These are phyloP conservation scores for Pinus taeda DNA, from an alignment of 75 land plant genomes.

Conservation along the genomic window DNA sequence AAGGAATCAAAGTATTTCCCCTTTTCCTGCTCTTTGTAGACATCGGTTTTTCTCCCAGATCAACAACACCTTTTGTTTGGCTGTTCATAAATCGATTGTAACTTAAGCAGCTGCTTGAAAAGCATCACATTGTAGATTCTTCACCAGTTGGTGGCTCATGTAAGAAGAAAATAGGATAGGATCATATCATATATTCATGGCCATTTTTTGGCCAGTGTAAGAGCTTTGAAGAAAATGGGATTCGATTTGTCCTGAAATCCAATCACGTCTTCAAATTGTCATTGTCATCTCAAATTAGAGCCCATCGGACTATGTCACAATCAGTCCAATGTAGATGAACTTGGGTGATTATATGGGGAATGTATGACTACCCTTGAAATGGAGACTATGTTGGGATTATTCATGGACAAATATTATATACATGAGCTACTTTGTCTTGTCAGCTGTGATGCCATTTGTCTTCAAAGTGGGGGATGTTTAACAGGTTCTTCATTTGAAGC, in stretches of 20 bases:
- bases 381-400: too few species aligned
- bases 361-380: too few species aligned
- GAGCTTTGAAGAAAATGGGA: background rate
- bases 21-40: background rate
- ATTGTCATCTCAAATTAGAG: background rate
- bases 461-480: too few species aligned
- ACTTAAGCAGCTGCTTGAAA: background rate
- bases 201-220: background rate
- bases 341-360: background rate
- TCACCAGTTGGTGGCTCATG: background rate
- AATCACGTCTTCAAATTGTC: background rate
- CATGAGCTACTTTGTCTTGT: too few species aligned
- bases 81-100: background rate
- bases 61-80: background rate
- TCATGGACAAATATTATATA: too few species aligned
- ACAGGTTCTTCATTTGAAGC: too few species aligned
- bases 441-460: too few species aligned
- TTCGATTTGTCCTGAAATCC: background rate
- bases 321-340: background rate
- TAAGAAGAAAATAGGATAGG: too few species aligned
- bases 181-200: constrained; percentile 1
- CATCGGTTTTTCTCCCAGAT: background rate
- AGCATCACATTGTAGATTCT: background rate
- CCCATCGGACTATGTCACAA: background rate
- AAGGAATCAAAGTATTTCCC: background rate